phyloP scores from a whole-genome alignment of 495 filamentous ascomycete species.

The Daldinia caldariorum region DNA sequence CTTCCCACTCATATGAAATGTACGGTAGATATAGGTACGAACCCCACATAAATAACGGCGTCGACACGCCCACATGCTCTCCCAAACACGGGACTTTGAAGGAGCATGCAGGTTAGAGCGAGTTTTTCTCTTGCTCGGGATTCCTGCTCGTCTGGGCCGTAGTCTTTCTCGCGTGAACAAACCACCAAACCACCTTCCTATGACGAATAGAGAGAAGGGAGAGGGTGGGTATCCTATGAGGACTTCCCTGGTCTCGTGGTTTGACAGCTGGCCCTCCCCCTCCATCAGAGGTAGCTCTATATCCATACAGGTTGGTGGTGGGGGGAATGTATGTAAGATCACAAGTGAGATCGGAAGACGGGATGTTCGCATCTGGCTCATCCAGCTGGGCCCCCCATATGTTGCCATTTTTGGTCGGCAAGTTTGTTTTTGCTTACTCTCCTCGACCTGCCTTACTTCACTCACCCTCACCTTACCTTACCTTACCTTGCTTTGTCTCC shows the following conservation, averaged over 20 bases:
- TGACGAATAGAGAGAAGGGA: constrained; percentile 4
- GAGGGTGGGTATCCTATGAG: constrained; percentile 28
- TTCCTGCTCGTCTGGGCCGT: too few species aligned
- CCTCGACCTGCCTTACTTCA: neutral
- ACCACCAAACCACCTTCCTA: too few species aligned
- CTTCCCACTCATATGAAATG: too few species aligned
- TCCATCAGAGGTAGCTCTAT: constrained; percentile 4
- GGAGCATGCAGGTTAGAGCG: constrained; percentile 32
- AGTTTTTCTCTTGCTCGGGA: neutral
- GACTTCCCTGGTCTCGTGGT: constrained; percentile 38
- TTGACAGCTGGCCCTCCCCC: constrained; percentile 38
- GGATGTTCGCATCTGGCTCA: constrained; percentile 37
- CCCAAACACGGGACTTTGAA: constrained; percentile 41
- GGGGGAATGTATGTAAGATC: constrained; percentile 30
- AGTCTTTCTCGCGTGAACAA: too few species aligned
- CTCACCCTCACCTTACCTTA: neutral
- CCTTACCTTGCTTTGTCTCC: neutral
- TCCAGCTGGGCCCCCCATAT: neutral
- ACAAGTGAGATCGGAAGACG: constrained; percentile 44
- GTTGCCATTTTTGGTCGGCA: neutral
- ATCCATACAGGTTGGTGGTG: constrained; percentile 5
- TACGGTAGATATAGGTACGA: neutral
- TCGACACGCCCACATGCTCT: constrained; percentile 39
- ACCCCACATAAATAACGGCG: constrained; percentile 2
- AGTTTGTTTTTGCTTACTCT: constrained; percentile 2